Evolutionary conservation across 2,329 filamentous ascomycete species (phyloP).

Genomic region (Sclerotinia subarctica): DNA sequence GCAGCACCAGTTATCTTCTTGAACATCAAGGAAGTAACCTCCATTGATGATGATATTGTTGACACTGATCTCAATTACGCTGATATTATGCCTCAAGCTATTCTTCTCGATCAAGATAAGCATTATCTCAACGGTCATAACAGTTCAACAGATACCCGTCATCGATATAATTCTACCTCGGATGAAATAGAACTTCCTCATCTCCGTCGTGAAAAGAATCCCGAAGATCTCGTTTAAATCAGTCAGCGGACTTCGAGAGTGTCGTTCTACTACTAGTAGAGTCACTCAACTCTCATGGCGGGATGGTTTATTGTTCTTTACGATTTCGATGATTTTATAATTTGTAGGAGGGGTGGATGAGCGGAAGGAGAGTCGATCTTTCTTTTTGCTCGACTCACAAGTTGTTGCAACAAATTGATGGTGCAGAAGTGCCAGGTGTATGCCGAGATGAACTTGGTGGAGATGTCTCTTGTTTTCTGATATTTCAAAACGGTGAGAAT

Average conservation of each 20-base stretch:
- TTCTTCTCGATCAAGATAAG: conserved; percentile 2
- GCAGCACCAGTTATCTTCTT: conserved; percentile 73
- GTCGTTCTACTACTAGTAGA: background rate
- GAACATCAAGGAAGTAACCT: conserved; percentile 74
- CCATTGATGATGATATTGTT: conserved; percentile 74
- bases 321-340: background rate
- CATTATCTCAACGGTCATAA: background rate
- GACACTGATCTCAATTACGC: conserved; percentile 80
- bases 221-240: background rate
- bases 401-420: background rate
- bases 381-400: background rate
- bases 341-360: background rate
- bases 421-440: background rate
- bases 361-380: background rate
- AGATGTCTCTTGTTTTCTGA: background rate
- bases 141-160: background rate
- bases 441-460: background rate
- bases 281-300: background rate
- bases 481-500: background rate
- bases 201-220: background rate
- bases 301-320: background rate
- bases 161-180: background rate
- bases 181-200: conserved; percentile 14
- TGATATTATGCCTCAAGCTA: conserved; percentile 51
- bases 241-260: too few species aligned